Base-by-base conservation (phyloP, 116 monocot genomes). In the Zostera marina region DNA sequence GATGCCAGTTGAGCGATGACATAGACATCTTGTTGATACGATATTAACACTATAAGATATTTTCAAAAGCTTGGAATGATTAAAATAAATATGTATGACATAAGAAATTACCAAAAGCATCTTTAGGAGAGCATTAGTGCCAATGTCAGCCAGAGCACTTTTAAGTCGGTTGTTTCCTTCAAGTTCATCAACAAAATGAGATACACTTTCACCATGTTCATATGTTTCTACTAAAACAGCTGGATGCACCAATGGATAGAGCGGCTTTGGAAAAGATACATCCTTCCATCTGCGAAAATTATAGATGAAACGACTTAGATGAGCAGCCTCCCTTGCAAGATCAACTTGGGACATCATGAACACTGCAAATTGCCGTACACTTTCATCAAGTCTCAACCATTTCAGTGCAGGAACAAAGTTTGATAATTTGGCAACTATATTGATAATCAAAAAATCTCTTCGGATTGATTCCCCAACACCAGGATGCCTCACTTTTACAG, bases 321-420 rank as follows among this genome's bases (percentile, higher is more conserved):
- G 70, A 58, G 88, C 79, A 66, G 88, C 88, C 68, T 94, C 88
- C 52, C 85, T 72, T 38, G 94, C 65, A 55, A 88, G 80, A 74
- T 94, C 94, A 24, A 94, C 82, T 74, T 88, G 94, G 12, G 88
- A 81, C 79, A 88, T 79, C 94, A 94, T 94, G 60, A 82, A 88
- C 58, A 82, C 75, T 42, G 79, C 81, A 75, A 94, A 88, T 45
- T 94, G 85, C 8, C 64, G 79, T 14, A 85, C 82, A 63, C 84
- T 94, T 69, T 94, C 94, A 53, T 94, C 94, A 39, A 88, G 77
- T 54, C 88, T 80, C 64, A 88, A 62, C 94, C 88, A 88, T 8
- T 73, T 81, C 49, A 94, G 65, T 41, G 79, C 74, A 65, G 93
- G 84, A 11, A 84, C 62, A 16, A 84, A 69, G 52, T 32, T 79